Base-by-base conservation (phyloP, 2,329 filamentous ascomycete species). In the Pleoardoris graminearum region DNA sequence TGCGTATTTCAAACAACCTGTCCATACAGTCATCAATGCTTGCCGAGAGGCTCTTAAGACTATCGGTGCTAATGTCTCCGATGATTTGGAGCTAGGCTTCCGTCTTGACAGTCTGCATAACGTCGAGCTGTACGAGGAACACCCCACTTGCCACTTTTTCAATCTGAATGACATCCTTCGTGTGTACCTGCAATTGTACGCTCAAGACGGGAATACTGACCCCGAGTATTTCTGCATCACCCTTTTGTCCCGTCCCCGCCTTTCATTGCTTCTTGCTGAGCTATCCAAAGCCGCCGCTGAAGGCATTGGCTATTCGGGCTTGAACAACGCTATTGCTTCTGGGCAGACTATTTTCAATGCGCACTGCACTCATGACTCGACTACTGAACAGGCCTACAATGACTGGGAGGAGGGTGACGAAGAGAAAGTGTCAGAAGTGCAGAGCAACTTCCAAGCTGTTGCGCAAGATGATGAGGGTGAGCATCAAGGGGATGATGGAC, bases 181-280 rank as follows among this genome's bases (percentile, higher is more conserved):
- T 47, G 67, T 87, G 39, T 86, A 86, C 62, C 70, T 85, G 52
- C 75, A 77, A 14, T 73, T 89, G 39, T 79, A 82, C 58, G 76
- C 76, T 27, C 85, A 88, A 62, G 85, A 87, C 65, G 82, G 79
- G 21, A 69, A 76, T 35, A 72, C 78, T 47, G 69, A 77, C 19
- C 78, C 80, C 2, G 77, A 81, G 27, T 80, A 83, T 14, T 75
- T 87, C n/a, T 83, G 84, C 60, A 73, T 88, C 50, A 77, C 76
- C 8, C 74, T 89, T 45, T 76, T 74, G 47, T 79, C 78, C 17
- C 82, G 80, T 62, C 72, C 79, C 35, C 81, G 79, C 42, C 81
- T 86, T 62, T 71, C 75, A 3, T 76, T 77, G 37, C 79, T 82
- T 51, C 69, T 87, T 25, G 71, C 74, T 30, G 76, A 79, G 55